Evolutionary conservation across 2,329 filamentous ascomycete genomes (phyloP).

Genomic region (Colletotrichum neosansevieriae): DNA sequence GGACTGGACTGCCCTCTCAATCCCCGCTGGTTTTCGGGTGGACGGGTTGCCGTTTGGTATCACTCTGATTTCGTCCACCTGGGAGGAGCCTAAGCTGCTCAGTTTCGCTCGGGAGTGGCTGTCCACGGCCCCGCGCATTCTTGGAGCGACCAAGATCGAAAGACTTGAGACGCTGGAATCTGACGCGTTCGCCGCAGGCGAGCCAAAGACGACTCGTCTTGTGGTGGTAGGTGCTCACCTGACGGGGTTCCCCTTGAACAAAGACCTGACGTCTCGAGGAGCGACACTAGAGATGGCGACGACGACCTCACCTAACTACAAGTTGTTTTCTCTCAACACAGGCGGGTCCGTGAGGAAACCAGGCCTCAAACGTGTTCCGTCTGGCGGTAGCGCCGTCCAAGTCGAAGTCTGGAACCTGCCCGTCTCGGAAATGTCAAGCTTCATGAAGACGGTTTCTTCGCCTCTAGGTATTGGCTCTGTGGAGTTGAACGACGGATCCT

Average conservation of each 20-base stretch:
- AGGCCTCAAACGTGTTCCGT: slow-evolving; percentile 46
- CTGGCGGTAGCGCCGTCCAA: slow-evolving; percentile 46
- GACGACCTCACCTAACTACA: slow-evolving; percentile 48
- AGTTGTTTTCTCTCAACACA: slow-evolving; percentile 46
- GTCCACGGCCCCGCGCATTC: slow-evolving; percentile 36
- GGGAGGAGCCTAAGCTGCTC: slow-evolving; percentile 51
- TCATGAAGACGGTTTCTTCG: slow-evolving; percentile 49
- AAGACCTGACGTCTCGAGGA: slow-evolving; percentile 48
- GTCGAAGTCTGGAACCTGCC: slow-evolving; percentile 54
- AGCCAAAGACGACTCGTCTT: slow-evolving; percentile 35
- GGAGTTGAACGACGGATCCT: slow-evolving; percentile 49
- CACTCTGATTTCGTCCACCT: slow-evolving; percentile 51
- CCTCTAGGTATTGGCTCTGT: slow-evolving; percentile 52
- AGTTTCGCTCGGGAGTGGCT: slow-evolving; percentile 47
- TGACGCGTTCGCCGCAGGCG: slow-evolving; percentile 39
- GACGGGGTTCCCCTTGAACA: slow-evolving; percentile 50
- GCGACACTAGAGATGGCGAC: slow-evolving; percentile 45
- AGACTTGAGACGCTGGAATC: slow-evolving; percentile 23
- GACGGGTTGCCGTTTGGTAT: slow-evolving; percentile 54
- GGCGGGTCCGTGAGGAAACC: slow-evolving; percentile 46
- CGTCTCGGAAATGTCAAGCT: slow-evolving; percentile 45
- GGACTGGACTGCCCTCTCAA: slow-evolving; percentile 65
- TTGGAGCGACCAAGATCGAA: slow-evolving; percentile 47
- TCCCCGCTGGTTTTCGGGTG: slow-evolving; percentile 60
- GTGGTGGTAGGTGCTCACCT: slow-evolving; percentile 53